phyloP scores from a whole-genome alignment of 1,139 yeast species.

The Hyphopichia pseudoburtonii region DNA sequence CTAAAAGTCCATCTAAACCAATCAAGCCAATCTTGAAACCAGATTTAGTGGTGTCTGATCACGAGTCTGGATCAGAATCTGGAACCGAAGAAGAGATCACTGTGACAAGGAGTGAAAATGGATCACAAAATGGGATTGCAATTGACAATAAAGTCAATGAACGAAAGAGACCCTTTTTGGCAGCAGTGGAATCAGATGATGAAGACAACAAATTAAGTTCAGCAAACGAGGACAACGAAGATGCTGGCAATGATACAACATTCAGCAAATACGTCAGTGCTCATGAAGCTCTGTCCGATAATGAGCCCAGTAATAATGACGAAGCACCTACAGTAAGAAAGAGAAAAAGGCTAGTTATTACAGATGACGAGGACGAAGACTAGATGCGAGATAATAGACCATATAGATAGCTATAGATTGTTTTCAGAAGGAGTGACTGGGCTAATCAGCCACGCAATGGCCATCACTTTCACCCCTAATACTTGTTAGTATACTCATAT shows the following conservation, averaged over 20 bases:
- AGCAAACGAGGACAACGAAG: conserved; percentile 8
- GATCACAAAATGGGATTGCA: too few relatives aligned
- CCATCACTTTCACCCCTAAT: conserved; percentile 25
- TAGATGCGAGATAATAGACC: too few relatives aligned
- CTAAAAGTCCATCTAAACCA: too few relatives aligned
- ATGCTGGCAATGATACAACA: neutral
- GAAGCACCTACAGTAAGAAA: conserved; percentile 9
- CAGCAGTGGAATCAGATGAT: conserved; percentile 6
- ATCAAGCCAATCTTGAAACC: conserved; percentile 1
- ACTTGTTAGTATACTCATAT: conserved; percentile 65
- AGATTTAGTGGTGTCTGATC: too few relatives aligned
- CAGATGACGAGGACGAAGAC: conserved; percentile 25
- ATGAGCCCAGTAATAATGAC: conserved; percentile 10
- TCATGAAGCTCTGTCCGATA: neutral
- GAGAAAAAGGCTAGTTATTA: conserved; percentile 16
- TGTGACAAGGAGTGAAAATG: too few relatives aligned
- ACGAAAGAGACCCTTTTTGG: conserved; percentile 4
- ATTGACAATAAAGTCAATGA: conserved; percentile 13
- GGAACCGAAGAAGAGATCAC: too few relatives aligned
- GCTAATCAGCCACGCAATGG: conserved; percentile 41
- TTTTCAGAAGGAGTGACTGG: neutral
- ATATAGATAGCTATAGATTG: neutral
- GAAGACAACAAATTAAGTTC: too few relatives aligned
- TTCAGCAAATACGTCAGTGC: conserved; percentile 1
- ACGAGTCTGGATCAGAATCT: too few relatives aligned